Conservation (phyloP, 805 yeast species). For the Pichia insulana region DNA sequence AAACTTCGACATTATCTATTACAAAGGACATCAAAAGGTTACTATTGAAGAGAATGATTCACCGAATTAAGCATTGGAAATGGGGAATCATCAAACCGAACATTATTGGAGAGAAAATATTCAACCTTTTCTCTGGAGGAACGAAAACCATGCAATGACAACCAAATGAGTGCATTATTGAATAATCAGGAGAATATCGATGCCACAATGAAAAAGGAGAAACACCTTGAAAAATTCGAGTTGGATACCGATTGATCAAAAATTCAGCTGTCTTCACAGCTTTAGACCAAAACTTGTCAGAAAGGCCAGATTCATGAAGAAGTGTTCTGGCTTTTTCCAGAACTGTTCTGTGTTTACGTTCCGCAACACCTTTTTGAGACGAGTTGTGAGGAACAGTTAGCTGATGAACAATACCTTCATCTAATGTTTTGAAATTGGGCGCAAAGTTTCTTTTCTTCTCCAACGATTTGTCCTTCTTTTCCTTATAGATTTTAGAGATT, state of each 20-base stretch:
- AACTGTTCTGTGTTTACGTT: constrained; percentile 7
- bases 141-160: background rate
- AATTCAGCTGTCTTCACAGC: constrained; percentile 5
- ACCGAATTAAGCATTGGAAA: too few relatives aligned
- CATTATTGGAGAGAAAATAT: constrained; percentile 4
- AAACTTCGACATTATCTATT: too few relatives aligned
- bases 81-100: background rate
- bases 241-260: constrained; percentile 3
- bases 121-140: constrained; percentile 1
- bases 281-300: constrained; percentile 3
- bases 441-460: too few relatives aligned
- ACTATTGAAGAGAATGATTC: too few relatives aligned
- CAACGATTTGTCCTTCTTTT: too few relatives aligned
- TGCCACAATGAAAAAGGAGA: constrained; percentile 2
- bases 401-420: constrained; percentile 4
- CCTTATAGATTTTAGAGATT: too few relatives aligned
- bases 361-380: constrained; percentile 11
- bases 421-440: too few relatives aligned
- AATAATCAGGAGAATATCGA: constrained; percentile 1
- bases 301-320: background rate
- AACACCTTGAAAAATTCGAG: background rate
- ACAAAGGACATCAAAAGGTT: too few relatives aligned
- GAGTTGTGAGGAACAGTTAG: constrained; percentile 6
- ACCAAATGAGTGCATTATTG: constrained; percentile 2
- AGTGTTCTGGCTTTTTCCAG: constrained; percentile 1